phyloP scores from a whole-genome alignment of 2,329 filamentous ascomycete genomes.

The Paraphoma sp. region DNA sequence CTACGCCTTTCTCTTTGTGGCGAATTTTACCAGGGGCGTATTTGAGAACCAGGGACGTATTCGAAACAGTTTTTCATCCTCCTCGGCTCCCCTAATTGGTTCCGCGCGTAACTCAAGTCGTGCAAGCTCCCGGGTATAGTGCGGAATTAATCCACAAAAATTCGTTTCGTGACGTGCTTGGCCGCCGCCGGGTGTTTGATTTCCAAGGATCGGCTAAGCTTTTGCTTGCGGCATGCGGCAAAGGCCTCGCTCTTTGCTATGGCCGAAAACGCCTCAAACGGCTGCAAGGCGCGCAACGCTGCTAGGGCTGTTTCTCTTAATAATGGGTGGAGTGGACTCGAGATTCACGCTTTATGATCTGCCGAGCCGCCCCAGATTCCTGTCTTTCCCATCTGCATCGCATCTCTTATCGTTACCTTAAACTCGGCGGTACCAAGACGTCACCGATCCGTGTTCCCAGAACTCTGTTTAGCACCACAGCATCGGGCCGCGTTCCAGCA shows the following conservation, averaged over 20 bases:
- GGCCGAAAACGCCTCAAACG: constrained; percentile 5
- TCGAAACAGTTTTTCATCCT: background rate
- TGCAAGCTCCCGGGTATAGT: constrained; percentile 3
- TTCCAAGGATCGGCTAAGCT: constrained; percentile 6
- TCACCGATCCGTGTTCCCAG: background rate
- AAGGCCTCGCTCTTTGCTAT: background rate
- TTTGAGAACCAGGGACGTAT: background rate
- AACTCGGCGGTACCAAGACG: background rate
- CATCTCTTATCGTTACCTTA: background rate
- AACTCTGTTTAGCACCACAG: background rate
- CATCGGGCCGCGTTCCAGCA: background rate
- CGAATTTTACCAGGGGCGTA: background rate
- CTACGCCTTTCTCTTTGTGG: background rate
- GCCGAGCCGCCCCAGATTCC: background rate
- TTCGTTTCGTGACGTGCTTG: constrained; percentile 16
- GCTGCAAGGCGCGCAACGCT: background rate
- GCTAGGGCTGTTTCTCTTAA: background rate
- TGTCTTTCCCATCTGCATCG: background rate
- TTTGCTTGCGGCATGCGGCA: background rate
- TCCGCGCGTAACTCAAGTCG: background rate
- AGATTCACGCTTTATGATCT: background rate
- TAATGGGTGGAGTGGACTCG: background rate
- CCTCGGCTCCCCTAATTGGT: background rate
- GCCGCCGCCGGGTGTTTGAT: constrained; percentile 6
- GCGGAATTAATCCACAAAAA: constrained; percentile 4